Evolutionary conservation across 805 yeast species (phyloP).

Genomic region (Suhomyces tanzawaensis): DNA sequence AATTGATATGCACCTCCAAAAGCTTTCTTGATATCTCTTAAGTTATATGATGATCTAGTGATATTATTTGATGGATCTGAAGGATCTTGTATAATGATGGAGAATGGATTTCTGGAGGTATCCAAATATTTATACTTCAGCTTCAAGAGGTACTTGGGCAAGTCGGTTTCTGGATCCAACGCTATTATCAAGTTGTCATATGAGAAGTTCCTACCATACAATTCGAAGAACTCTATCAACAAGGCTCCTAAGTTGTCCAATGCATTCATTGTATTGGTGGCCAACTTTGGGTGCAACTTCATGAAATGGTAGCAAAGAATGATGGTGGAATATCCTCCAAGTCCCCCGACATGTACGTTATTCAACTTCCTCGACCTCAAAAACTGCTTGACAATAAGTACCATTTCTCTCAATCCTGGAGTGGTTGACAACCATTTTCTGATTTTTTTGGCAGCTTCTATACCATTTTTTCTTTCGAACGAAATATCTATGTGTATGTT

Average conservation of each 20-base stretch:
- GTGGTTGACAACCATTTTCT: slow-evolving; percentile 68
- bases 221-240: slow-evolving; percentile 86
- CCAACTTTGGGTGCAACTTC: slow-evolving; percentile 71
- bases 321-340: slow-evolving; percentile 93
- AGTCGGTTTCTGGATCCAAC: slow-evolving; percentile 50
- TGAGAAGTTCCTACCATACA: slow-evolving; percentile 86
- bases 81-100: slow-evolving; percentile 85
- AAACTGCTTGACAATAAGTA: slow-evolving; percentile 80
- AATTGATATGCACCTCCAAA: slow-evolving; percentile 87
- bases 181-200: slow-evolving; percentile 76
- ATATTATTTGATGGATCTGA: slow-evolving; percentile 81
- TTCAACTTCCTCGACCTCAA: slow-evolving; percentile 73
- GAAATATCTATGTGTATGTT: slow-evolving; percentile 84
- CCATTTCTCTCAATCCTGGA: slow-evolving; percentile 82
- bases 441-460: slow-evolving; percentile 77
- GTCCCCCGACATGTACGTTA: slow-evolving; percentile 88
- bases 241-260: slow-evolving; percentile 79
- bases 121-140: slow-evolving; percentile 49
- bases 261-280: slow-evolving; percentile 64
- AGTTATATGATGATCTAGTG: slow-evolving; percentile 79
- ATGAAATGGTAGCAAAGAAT: slow-evolving; percentile 80
- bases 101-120: slow-evolving; percentile 52
- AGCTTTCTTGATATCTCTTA: slow-evolving; percentile 76
- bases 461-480: slow-evolving; percentile 80
- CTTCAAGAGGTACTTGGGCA: slow-evolving; percentile 61